Base-by-base conservation (phyloP, 176 grass and related monocot species). In the Dactylis glomerata region DNA sequence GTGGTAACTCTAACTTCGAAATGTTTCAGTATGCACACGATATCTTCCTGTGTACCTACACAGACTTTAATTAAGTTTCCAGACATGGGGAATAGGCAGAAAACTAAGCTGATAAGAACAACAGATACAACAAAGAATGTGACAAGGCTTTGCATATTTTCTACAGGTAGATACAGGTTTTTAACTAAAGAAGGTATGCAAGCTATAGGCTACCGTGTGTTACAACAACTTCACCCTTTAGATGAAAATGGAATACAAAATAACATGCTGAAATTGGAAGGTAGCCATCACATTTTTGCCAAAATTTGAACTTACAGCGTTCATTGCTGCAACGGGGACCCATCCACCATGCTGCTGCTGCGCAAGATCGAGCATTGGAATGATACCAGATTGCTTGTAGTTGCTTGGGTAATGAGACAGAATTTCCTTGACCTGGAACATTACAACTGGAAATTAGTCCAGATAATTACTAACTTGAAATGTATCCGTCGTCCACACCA, bases 291-390 rank as follows among this genome's bases (percentile, higher is more conserved):
- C 9, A 49, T 2, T 5, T 49, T 31, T 27, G 78, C 13, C 34
- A 0, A 67, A 30, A 86, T 41, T 70, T 66, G 3, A 81, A 89
- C 95, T 88, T 94, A 92, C 96, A 51, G 89, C 89, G 68, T 99
- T 81, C 96, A 96, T 99, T 83, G 96, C 91, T 51, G 93, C 84
- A 81, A 96, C 96, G 59, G 96, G 91, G 64, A 99, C 78, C 96
- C 96, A 99, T 90, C 96, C 96, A 34, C 96, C 93, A 89, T 99
- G 89, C 70, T 96, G 93, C 79, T 96, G 93, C 62, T 99, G 96
- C 0, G 91, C 96, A 58, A 99, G 91, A 92, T 99, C 96, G 81
- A 99, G 86, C 74, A 99, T 12, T 5, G 90, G 91, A 72, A 99
- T 96, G 86, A 96, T 86, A 73, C 89, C 93, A 58, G 96, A 99